Base-by-base conservation (phyloP, 345 rosid species). In the Cardamine resedifolia region DNA sequence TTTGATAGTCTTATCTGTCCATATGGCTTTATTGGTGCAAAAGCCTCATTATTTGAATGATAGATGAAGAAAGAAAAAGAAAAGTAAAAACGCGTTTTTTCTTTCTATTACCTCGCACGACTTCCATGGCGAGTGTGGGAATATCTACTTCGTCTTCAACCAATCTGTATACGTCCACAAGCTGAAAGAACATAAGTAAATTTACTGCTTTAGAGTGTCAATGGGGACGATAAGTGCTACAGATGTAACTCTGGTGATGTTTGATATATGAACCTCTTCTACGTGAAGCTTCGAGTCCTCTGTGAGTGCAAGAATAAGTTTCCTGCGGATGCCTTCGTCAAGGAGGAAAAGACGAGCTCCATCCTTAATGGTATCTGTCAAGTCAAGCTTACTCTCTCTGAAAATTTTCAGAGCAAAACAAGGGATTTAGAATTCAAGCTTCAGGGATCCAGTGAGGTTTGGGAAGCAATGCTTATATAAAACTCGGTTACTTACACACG, bases 261-360 rank as follows among this genome's bases (percentile, higher is more conserved):
- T 10, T 47, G 19, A 49, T 59, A 27, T 60, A 51, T 19, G 18
- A 77, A 53, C 97, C 98, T 94, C 98, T 84, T 89, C 86, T 74
- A 94, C 78, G 56, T 90, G 98, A 85, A 94, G 98, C 80, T 84
- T 94, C 2, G 96, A 91, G 70, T 90, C 98, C 81, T 94, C 97
- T 16, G 98, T 94, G 53, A 90, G 63, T 27, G 98, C 98, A 73
- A 90, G 87, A 68, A 94, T 84, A 67, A 94, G 96, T 79, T 94
- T 88, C 79, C 96, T 86, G 45, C 96, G 92, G 43, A 94, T 94
- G 78, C 91, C 84, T 79, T 89, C 91, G 64, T 94, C 96, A 6
- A 81, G 81, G 24, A 94, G 76, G 78, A 94, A 86, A 64, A 94
- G 97, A 41, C 92, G 96, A 79, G 98, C 86, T 49, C 97, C 98